Evolutionary conservation across 371 early-diverging fungal species (phyloP).

Genomic region (Circinella minor): DNA sequence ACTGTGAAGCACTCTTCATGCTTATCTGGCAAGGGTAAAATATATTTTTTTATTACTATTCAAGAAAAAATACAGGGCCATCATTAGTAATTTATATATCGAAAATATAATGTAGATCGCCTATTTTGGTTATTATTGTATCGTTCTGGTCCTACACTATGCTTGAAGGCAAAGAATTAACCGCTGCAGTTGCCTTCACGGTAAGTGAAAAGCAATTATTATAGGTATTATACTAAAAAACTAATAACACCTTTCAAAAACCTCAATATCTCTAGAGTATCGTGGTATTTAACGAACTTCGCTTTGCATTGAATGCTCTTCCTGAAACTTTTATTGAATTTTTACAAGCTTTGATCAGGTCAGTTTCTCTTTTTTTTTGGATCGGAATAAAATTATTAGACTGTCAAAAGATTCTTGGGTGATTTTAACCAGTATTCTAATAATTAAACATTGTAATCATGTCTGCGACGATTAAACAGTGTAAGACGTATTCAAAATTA

Average conservation of each 20-base stretch:
- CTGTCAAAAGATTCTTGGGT: background rate
- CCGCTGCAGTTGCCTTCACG: slow-evolving; percentile 68
- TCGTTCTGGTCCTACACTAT: slow-evolving; percentile 65
- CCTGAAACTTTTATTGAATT: slow-evolving; percentile 59
- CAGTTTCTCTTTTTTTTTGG: background rate
- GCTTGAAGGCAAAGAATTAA: slow-evolving; percentile 59
- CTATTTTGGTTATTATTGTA: slow-evolving; percentile 58
- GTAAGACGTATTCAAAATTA: slow-evolving; percentile 72
- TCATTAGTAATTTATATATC: background rate
- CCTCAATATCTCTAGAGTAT: slow-evolving; percentile 23
- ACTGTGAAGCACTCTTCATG: slow-evolving; percentile 30
- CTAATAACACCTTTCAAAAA: too few relatives aligned
- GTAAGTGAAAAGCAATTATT: slow-evolving; percentile 18
- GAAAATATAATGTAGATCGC: slow-evolving; percentile 34
- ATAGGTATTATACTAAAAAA: too few relatives aligned
- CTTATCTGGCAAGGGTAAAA: slow-evolving; percentile 46
- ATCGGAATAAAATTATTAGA: too few relatives aligned
- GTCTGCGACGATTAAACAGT: slow-evolving; percentile 20
- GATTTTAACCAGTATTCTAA: background rate
- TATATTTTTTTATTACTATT: background rate
- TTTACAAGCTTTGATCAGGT: slow-evolving; percentile 47
- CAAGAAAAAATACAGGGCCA: background rate
- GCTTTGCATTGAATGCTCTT: slow-evolving; percentile 59
- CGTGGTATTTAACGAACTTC: slow-evolving; percentile 58
- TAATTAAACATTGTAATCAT: too few relatives aligned